A percentile compares a stretch with the other conserved stretches of the same genome.
phyloP scores from a whole-genome alignment of 2,329 filamentous ascomycete species.

The Zelopaecilomyces penicillatus region DNA sequence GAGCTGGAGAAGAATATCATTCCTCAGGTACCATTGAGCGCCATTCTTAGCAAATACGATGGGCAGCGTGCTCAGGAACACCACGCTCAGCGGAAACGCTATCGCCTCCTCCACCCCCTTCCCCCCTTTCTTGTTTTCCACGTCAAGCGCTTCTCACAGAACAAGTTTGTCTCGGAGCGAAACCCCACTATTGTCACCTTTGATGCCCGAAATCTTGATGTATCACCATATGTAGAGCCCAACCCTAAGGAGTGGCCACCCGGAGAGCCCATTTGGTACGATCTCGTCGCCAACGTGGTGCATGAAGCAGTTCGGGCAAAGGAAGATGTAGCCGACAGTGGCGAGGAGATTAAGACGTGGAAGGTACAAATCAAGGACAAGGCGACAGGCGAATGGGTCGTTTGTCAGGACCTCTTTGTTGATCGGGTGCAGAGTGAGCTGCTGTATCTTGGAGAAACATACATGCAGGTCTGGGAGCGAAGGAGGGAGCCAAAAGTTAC shows the following conservation, averaged over 20 bases:
- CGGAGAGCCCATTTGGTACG: slow-evolving; percentile 84
- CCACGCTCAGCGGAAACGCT: slow-evolving; percentile 78
- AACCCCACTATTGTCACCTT: slow-evolving; percentile 99
- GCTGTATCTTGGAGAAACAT: slow-evolving; percentile 86
- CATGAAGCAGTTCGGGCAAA: slow-evolving; percentile 71
- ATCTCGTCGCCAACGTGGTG: slow-evolving; percentile 90
- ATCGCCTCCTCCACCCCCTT: slow-evolving; percentile 80
- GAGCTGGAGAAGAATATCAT: slow-evolving; percentile 94
- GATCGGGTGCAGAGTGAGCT: slow-evolving; percentile 83
- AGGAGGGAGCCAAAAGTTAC: slow-evolving; percentile 45
- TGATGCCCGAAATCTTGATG: slow-evolving; percentile 72
- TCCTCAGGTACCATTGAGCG: slow-evolving; percentile 76
- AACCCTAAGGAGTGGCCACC: slow-evolving; percentile 62
- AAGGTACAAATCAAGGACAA: slow-evolving; percentile 83
- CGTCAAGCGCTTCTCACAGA: slow-evolving; percentile 92
- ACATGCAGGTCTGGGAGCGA: slow-evolving; percentile 93
- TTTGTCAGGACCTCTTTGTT: slow-evolving; percentile 89
- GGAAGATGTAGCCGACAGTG: slow-evolving; percentile 83
- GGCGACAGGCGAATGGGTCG: slow-evolving; percentile 77
- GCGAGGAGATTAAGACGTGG: slow-evolving; percentile 84
- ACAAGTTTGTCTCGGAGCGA: slow-evolving; percentile 92
- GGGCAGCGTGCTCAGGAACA: slow-evolving; percentile 81
- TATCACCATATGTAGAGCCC: slow-evolving; percentile 85
- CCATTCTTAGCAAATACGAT: slow-evolving; percentile 87
- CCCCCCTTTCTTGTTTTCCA: slow-evolving; percentile 90